These are phyloP conservation scores for Skeletonema grethae DNA, from an alignment of 108 stramenopile genomes.

Conservation along the genomic window DNA sequence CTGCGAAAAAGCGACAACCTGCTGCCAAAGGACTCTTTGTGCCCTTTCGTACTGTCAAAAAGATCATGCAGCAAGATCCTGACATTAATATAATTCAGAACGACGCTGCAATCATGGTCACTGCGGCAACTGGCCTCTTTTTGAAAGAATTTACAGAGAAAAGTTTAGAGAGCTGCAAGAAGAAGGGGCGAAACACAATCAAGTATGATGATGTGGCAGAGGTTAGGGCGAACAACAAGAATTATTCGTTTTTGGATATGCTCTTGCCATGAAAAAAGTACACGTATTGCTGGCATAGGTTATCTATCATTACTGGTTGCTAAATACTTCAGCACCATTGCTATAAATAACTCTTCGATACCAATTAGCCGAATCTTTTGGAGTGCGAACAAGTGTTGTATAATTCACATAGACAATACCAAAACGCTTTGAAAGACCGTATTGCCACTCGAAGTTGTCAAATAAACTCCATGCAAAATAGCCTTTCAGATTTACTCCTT, in stretches of 20 bases:
- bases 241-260: conserved; percentile 69
- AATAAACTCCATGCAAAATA: conserved; percentile 95
- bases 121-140: conserved; percentile 77
- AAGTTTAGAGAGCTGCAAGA: conserved; percentile 68
- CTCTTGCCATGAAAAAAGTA: conserved; percentile 59
- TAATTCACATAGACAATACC: conserved; percentile 91
- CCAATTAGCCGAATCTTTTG: conserved; percentile 79
- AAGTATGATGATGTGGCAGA: conserved; percentile 89
- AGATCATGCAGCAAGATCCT: conserved; percentile 84
- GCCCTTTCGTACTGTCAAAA: conserved; percentile 82
- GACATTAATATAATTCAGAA: conserved; percentile 86
- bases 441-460: conserved; percentile 95
- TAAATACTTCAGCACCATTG: conserved; percentile 41
- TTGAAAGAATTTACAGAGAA: conserved; percentile 70
- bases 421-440: conserved; percentile 85
- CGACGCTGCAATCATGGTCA: conserved; percentile 84
- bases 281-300: too few relatives aligned
- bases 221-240: conserved; percentile 68
- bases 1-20: conserved; percentile 34
- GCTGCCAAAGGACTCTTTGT: conserved; percentile 75
- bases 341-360: conserved; percentile 57
- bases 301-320: background rate
- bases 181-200: conserved; percentile 73
- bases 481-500: conserved; percentile 81
- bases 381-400: conserved; percentile 76